Evolutionary conservation across 352 stramenopile genomes (phyloP).

Genomic region (Globisporangium iwayamae): DNA sequence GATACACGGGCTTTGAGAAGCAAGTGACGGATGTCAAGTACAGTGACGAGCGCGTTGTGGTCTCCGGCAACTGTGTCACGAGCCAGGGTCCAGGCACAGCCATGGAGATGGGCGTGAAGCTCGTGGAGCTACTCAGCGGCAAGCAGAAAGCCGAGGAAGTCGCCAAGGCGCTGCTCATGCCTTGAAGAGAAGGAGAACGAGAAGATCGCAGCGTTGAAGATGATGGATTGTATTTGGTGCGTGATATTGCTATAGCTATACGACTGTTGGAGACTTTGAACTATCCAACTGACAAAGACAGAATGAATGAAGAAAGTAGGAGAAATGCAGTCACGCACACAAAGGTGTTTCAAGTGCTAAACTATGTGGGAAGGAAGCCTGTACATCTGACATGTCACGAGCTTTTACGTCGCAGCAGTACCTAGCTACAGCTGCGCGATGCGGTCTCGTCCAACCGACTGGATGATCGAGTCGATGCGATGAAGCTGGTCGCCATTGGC

Average conservation of each 20-base stretch:
- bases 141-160: conserved; percentile 60
- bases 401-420: too few relatives aligned
- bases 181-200: background rate
- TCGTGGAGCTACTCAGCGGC: conserved; percentile 69
- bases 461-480: conserved; percentile 11
- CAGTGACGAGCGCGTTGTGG: conserved; percentile 52
- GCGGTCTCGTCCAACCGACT: conserved; percentile 3
- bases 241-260: background rate
- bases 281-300: background rate
- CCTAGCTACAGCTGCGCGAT: conserved; percentile 16
- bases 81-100: conserved; percentile 73
- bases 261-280: background rate
- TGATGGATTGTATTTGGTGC: background rate
- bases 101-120: conserved; percentile 82
- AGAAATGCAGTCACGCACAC: background rate
- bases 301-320: background rate
- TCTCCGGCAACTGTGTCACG: conserved; percentile 72
- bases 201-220: background rate
- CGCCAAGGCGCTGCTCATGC: conserved; percentile 55
- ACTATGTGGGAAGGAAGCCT: background rate
- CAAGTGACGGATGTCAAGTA: conserved; percentile 44
- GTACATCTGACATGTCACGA: background rate
- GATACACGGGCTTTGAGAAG: conserved; percentile 68
- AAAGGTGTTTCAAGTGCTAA: background rate
- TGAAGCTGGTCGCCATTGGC: background rate